Percentiles rank a stretch among this genome's conserved stretches.
These are phyloP conservation scores for Exutisphaerella laricina DNA, from an alignment of 2,329 filamentous ascomycete genomes.

Conservation along the genomic window DNA sequence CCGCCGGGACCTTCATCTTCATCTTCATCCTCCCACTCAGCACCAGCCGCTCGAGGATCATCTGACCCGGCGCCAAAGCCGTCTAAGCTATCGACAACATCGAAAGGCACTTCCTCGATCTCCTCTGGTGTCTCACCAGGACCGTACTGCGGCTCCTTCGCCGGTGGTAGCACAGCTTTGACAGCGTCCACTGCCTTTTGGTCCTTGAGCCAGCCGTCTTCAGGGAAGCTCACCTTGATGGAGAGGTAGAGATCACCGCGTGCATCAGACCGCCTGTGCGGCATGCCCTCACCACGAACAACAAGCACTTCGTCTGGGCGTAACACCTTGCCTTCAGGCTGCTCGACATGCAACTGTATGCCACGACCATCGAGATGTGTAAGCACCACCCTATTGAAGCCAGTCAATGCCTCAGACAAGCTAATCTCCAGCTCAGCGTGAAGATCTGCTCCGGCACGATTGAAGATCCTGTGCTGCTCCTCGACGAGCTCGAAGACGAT, in stretches of 20 bases:
- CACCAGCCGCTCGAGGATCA: slow-evolving; percentile 59
- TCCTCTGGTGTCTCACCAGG: slow-evolving; percentile 58
- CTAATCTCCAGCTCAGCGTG: slow-evolving; percentile 75
- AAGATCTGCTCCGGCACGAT: slow-evolving; percentile 76
- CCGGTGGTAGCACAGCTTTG: slow-evolving; percentile 65
- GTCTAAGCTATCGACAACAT: slow-evolving; percentile 76
- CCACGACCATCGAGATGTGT: slow-evolving; percentile 92
- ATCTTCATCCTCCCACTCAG: slow-evolving; percentile 68
- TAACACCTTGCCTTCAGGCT: slow-evolving; percentile 66
- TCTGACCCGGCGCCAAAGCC: slow-evolving; percentile 70
- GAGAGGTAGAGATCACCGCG: slow-evolving; percentile 84
- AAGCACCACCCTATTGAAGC: slow-evolving; percentile 84
- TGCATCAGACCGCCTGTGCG: slow-evolving; percentile 73
- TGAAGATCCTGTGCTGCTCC: slow-evolving; percentile 73
- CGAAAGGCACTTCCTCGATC: slow-evolving; percentile 76
- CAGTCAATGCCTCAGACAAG: slow-evolving; percentile 75
- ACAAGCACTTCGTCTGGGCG: slow-evolving; percentile 80
- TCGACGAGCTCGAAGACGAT: slow-evolving; percentile 87
- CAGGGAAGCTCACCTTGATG: slow-evolving; percentile 82
- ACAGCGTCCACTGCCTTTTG: slow-evolving; percentile 66
- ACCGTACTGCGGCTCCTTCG: slow-evolving; percentile 32
- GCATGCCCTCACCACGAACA: slow-evolving; percentile 89
- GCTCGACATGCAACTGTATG: slow-evolving; percentile 71
- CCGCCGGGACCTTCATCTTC: slow-evolving; percentile 55
- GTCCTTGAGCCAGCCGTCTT: slow-evolving; percentile 70